A percentile compares a stretch with the other conserved stretches of the same genome.
phyloP scores from a whole-genome alignment of 352 stramenopile genomes.

The Phytophthora pinifolia region DNA sequence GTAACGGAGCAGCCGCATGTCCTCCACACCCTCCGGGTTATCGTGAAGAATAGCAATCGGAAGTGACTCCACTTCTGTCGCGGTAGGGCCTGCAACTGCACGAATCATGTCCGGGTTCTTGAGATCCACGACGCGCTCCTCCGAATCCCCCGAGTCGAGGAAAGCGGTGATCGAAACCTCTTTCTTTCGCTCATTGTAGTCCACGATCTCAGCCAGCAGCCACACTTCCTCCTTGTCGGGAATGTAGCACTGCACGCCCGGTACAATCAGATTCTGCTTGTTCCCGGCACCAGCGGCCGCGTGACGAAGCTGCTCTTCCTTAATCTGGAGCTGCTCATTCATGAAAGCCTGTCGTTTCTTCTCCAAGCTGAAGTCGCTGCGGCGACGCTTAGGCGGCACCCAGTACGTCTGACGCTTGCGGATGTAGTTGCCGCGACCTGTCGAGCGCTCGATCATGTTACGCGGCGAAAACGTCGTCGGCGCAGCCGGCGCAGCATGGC shows the following conservation, averaged over 20 bases:
- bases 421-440: slow-evolving; percentile 67
- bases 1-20: slow-evolving; percentile 88
- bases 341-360: slow-evolving; percentile 84
- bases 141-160: slow-evolving; percentile 59
- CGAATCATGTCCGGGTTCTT: slow-evolving; percentile 87
- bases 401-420: slow-evolving; percentile 81
- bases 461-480: slow-evolving; percentile 42
- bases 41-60: slow-evolving; percentile 83
- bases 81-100: slow-evolving; percentile 68
- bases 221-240: slow-evolving; percentile 87
- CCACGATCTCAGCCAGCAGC: slow-evolving; percentile 79
- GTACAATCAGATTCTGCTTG: slow-evolving; percentile 87
- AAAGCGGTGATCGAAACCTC: slow-evolving; percentile 78
- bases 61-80: slow-evolving; percentile 81
- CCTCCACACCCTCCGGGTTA: slow-evolving; percentile 73
- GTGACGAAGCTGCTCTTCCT: slow-evolving; percentile 75
- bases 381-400: slow-evolving; percentile 34
- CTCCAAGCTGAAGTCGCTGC: slow-evolving; percentile 78
- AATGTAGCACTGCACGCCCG: slow-evolving; percentile 89
- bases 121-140: slow-evolving; percentile 76
- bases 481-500: not conserved
- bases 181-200: slow-evolving; percentile 84
- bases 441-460: slow-evolving; percentile 57
- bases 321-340: slow-evolving; percentile 76
- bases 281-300: slow-evolving; percentile 58